Evolutionary conservation across 495 filamentous ascomycete species (phyloP).

Genomic region (Penicillium egyptiacum): DNA sequence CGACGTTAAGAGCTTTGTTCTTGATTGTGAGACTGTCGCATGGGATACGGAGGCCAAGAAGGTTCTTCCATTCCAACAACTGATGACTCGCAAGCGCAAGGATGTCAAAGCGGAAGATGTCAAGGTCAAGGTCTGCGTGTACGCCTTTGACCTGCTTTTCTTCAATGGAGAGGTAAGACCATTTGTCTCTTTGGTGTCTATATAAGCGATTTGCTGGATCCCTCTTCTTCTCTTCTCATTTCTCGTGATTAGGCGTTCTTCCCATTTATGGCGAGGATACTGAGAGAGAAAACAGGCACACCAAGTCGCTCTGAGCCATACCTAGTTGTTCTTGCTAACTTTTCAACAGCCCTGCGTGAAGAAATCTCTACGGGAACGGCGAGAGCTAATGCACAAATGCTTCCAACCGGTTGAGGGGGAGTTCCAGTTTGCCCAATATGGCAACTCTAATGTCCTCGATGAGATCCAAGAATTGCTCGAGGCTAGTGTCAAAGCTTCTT

Average conservation of each 20-base stretch:
- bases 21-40: constrained; percentile 98
- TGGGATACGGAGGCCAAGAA: constrained; percentile 94
- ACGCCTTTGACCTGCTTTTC: constrained; percentile 93
- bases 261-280: neutral
- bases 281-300: neutral
- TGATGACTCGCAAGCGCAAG: constrained; percentile 97
- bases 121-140: constrained; percentile 96
- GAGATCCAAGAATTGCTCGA: constrained; percentile 91
- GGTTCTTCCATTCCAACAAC: constrained; percentile 91
- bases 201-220: too few species aligned
- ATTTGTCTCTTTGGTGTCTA: neutral
- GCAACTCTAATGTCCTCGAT: constrained; percentile 85
- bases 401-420: constrained; percentile 82
- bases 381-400: constrained; percentile 69
- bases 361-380: constrained; percentile 81
- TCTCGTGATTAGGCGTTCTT: neutral
- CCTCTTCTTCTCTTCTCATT: neutral
- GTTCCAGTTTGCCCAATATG: constrained; percentile 85
- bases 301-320: neutral
- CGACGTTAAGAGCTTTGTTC: constrained; percentile 87
- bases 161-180: constrained; percentile 78
- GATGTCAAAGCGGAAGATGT: constrained; percentile 97
- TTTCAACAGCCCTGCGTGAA: constrained; percentile 66
- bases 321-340: constrained; percentile 6
- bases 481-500: constrained; percentile 89